Base-by-base conservation (phyloP, 495 filamentous ascomycete genomes). In the Annulohypoxylon moriforme region DNA sequence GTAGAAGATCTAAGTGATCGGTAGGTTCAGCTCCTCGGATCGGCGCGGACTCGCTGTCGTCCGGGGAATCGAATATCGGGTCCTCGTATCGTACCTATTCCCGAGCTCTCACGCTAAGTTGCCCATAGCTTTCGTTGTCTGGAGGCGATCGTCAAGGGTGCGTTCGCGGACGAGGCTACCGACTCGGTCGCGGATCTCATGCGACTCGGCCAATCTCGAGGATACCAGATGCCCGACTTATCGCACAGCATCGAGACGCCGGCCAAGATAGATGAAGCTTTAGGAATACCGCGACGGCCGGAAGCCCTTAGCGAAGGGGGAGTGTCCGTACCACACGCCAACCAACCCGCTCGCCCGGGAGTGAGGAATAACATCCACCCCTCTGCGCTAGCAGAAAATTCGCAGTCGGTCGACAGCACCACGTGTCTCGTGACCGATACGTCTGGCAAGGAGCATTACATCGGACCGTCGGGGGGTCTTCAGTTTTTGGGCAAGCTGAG, bases 1-100 rank as follows among this genome's bases (percentile, higher is more conserved):
- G 78, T 85, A 14, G 83, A 85, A 55, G 79, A 76, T 33, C 76
- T 85, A 18, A 81, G 81, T 53, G 72, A 78, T 53, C 77, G 83
- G 61, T 81, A 82, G 24, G 64, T 44, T 61, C 6, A 52, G 16
- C 31, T 14, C 49, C 38, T 49, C 18, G 18, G 18, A 25, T 13
- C 46, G 25, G 18, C 9, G 9, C 11, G 20, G 22, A 22, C 46
- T 25, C 25, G 46, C 8, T 20, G 11, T 49, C 25, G 4, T 25
- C 22, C 18, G 11, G 38, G 4, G 46, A 49, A 49, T 24, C 22
- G 42, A 13, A 13, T 10, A 49, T 24, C 22, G 46, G 46, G 4
- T n/a, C 16, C 16, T 44, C 22, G 14, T 24, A 49, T 49, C 46
- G n/a, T 9, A 25, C 18, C 10, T 47, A 47, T 10, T 27, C 29